A percentile compares a stretch with the other conserved stretches of the same genome.
These are phyloP conservation scores for Gleditsia sinensis DNA, from an alignment of 306 rosid species.

Conservation along the genomic window DNA sequence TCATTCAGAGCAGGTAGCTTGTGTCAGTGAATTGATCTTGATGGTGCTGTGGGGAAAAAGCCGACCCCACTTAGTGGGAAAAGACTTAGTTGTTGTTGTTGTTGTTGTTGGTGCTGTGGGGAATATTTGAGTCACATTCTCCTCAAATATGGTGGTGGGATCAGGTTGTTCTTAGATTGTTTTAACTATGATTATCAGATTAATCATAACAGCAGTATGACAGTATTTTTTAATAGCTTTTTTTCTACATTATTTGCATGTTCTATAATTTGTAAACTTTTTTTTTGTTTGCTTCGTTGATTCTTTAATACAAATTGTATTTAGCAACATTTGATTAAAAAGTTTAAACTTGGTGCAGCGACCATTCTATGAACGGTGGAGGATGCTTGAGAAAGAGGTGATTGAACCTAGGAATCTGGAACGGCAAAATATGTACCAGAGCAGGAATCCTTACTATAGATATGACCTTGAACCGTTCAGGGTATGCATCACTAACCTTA, in stretches of 20 bases:
- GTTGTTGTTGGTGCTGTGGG: conserved; percentile 2
- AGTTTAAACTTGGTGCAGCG: conserved; percentile 69
- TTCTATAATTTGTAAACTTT: not conserved
- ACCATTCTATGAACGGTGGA: conserved; percentile 97
- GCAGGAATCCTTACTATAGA: conserved; percentile 82
- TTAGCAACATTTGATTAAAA: conserved; percentile 28
- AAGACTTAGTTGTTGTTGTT: too few relatives aligned
- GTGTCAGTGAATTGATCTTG: conserved; percentile 1
- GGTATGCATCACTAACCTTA: conserved; percentile 52
- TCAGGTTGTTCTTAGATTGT: not conserved
- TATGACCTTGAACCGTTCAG: conserved; percentile 98
- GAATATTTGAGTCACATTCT: conserved; percentile 16
- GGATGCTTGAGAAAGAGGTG: conserved; percentile 99
- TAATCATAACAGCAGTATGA: not conserved
- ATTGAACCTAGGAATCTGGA: conserved; percentile 94
- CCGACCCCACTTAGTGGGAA: too few relatives aligned
- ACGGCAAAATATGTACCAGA: conserved; percentile 67
- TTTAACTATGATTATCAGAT: conserved; percentile 1
- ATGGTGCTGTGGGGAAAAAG: conserved; percentile 19
- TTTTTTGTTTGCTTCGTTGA: not conserved
- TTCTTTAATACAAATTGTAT: conserved; percentile 5
- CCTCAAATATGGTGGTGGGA: conserved; percentile 5
- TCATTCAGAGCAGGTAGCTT: not conserved
- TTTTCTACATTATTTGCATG: not conserved
- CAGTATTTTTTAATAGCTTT: not conserved